Base-by-base conservation (phyloP, 2,329 filamentous ascomycete species). In the Cladophialophora psammophila region DNA sequence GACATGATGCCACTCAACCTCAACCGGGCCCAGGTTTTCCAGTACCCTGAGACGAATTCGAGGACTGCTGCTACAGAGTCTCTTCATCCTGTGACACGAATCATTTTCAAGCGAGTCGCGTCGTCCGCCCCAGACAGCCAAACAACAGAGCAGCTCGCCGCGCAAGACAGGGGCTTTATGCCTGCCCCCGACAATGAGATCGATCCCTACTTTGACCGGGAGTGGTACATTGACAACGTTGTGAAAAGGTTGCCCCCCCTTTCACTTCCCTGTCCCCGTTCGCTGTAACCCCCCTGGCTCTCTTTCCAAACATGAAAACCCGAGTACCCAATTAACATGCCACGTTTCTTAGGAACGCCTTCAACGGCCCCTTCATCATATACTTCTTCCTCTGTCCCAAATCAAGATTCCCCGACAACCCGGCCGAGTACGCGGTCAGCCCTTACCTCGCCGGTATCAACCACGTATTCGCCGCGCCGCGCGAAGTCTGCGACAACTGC, bases 311-410 rank as follows among this genome's bases (percentile, higher is more conserved):
- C 40, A 13, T 42, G 40, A n/a, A n/a, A 42, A 42, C 18, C 40
- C 4, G n/a, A 18, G 3, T 42, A 13, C 15, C 40, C 13, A 5
- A 42, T 13, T 42, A 42, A 42, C 40, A 18, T n/a, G 10, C 35
- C 40, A 13, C 9, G 35, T 42, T 45, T 26, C 9, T 36, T 34
- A 57, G 60, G 68, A 84, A 86, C 64, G 87, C 86, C 3, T 77
- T 91, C 12, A 81, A 84, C 12, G 85, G 84, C 0, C 87, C 89
- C 0, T 92, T 90, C 73, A 83, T 82, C 63, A 80, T 94, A 18
- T 86, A 89, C 74, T 80, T 94, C 65, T 93, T 92, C 78, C 74
- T 92, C 1, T 90, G 88, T 0, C 75, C 82, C 1, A 61, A 53
- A 48, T 61, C 59, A 9, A n/a, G 59, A 35, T 79, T 81, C 2